Conservation (phyloP, 805 yeast genomes). For the Metschnikowia kunwiensis region DNA sequence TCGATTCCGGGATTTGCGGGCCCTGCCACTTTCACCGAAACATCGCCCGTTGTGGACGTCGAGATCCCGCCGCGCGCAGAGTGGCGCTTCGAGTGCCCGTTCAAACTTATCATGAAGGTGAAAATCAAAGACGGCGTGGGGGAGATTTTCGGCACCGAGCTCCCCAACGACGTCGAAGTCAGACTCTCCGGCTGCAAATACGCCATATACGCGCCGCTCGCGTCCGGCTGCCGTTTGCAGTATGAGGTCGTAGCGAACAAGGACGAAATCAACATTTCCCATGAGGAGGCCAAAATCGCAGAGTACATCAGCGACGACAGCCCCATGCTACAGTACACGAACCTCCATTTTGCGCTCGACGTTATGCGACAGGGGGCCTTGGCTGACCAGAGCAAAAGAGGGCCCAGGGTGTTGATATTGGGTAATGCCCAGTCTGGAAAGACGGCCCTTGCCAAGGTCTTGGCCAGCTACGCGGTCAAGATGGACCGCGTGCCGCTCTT, state of each 20-base stretch:
- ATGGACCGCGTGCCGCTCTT: conserved; percentile 63
- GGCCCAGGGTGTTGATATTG: conserved; percentile 63
- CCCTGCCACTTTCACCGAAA: conserved; percentile 1
- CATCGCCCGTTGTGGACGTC: conserved; percentile 18
- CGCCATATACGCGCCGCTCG: conserved; percentile 40
- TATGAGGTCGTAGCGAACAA: conserved; percentile 33
- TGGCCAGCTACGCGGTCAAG: conserved; percentile 74
- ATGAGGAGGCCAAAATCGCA: conserved; percentile 39
- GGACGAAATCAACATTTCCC: conserved; percentile 24
- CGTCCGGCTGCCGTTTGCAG: conserved; percentile 62
- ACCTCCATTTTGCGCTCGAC: conserved; percentile 75
- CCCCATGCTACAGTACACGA: conserved; percentile 59
- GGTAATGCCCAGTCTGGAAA: conserved; percentile 80
- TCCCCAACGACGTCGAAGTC: conserved; percentile 62
- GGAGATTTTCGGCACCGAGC: conserved; percentile 91
- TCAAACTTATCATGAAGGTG: conserved; percentile 47
- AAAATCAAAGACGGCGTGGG: conserved; percentile 66
- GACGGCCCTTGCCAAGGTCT: conserved; percentile 64
- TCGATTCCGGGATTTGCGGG: conserved; percentile 18
- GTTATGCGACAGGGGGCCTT: conserved; percentile 37
- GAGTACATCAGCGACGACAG: conserved; percentile 74
- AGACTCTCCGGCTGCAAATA: conserved; percentile 38
- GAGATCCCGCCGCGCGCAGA: conserved; percentile 47
- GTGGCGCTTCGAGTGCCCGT: conserved; percentile 74
- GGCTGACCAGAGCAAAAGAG: conserved; percentile 34